Conservation (phyloP, 2,329 filamentous ascomycete species). For the Ceratocystis huliohia region DNA sequence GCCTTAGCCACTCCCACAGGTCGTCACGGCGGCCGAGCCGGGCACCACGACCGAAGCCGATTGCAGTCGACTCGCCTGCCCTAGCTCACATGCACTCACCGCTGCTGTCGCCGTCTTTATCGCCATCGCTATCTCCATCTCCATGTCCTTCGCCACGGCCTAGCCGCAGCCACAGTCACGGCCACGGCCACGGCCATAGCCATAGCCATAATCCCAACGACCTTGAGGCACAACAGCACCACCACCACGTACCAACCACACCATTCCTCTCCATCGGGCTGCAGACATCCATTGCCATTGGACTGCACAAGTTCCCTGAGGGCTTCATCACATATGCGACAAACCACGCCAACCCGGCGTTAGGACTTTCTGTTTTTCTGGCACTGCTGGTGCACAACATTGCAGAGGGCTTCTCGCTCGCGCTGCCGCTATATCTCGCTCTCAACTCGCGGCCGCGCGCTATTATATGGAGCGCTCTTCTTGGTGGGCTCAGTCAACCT, state of each 20-base stretch:
- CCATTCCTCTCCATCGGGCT: conserved; percentile 90
- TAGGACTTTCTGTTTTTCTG: conserved; percentile 87
- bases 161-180: background rate
- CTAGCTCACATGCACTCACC: background rate
- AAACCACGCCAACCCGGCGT: conserved; percentile 81
- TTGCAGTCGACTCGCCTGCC: background rate
- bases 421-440: conserved; percentile 82
- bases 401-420: conserved; percentile 90
- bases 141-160: conserved; percentile 8
- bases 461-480: conserved; percentile 68
- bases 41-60: background rate
- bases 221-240: conserved; percentile 47
- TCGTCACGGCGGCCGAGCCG: background rate
- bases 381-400: conserved; percentile 98
- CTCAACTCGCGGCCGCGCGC: conserved; percentile 67
- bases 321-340: conserved; percentile 87
- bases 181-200: conserved; percentile 21
- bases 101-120: background rate
- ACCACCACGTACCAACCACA: conserved; percentile 91
- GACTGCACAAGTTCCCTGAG: conserved; percentile 87
- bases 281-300: conserved; percentile 89
- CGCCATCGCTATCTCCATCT: background rate
- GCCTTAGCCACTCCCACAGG: background rate
- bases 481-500: conserved; percentile 81
- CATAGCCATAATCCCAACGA: conserved; percentile 24